These are phyloP conservation scores for Aulographum hederae DNA, from an alignment of 2,329 filamentous ascomycete genomes.

Conservation along the genomic window DNA sequence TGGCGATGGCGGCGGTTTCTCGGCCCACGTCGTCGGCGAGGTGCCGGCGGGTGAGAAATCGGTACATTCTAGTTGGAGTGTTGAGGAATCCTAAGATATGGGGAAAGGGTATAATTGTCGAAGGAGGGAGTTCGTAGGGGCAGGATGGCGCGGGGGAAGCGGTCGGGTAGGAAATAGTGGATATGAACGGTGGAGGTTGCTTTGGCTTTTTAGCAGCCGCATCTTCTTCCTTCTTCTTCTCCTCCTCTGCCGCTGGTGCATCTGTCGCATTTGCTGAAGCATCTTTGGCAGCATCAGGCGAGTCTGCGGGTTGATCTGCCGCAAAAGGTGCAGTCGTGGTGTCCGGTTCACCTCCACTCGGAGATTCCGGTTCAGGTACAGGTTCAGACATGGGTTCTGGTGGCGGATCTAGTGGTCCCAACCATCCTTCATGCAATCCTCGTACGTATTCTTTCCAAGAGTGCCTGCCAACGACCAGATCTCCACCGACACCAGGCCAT, in stretches of 20 bases:
- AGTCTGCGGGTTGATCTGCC: not conserved
- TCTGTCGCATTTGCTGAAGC: not conserved
- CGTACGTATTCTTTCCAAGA: conserved; percentile 96
- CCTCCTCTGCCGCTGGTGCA: conserved; percentile 8
- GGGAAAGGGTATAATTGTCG: conserved; percentile 57
- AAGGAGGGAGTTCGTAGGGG: conserved; percentile 56
- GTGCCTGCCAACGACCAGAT: conserved; percentile 76
- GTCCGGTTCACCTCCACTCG: not conserved
- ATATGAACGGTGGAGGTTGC: conserved; percentile 53
- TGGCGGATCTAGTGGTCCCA: conserved; percentile 62
- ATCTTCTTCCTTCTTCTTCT: conserved; percentile 27
- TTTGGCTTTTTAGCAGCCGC: conserved; percentile 24
- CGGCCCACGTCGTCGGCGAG: conserved; percentile 80
- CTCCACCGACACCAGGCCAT: conserved; percentile 59
- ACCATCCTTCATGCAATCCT: conserved; percentile 88
- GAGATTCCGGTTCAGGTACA: not conserved
- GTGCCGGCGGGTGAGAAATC: conserved; percentile 69
- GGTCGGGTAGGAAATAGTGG: conserved; percentile 49
- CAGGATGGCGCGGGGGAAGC: conserved; percentile 45
- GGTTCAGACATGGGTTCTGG: conserved; percentile 8
- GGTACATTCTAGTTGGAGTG: conserved; percentile 68
- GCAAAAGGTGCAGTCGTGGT: not conserved
- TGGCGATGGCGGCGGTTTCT: conserved; percentile 70
- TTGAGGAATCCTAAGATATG: conserved; percentile 87
- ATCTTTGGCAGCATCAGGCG: not conserved